phyloP scores from a whole-genome alignment of 768 basidiomycete genomes.

The Pleurotus platypus region DNA sequence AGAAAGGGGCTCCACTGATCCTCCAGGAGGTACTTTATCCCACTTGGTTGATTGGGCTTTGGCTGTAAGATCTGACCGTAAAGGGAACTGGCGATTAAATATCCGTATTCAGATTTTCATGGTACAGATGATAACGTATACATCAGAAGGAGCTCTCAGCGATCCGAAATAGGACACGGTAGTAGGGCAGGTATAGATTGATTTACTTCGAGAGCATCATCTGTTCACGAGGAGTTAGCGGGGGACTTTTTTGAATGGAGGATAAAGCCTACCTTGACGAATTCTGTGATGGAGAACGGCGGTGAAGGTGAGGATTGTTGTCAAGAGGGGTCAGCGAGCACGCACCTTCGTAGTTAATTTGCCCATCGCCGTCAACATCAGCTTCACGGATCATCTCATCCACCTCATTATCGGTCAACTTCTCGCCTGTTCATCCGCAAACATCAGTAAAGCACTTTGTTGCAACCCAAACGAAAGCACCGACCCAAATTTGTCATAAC shows the following conservation, averaged over 20 bases:
- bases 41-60: too few species aligned
- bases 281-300: slow-evolving; percentile 18
- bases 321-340: slow-evolving; percentile 5
- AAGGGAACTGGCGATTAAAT: neutral
- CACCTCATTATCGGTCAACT: slow-evolving; percentile 27
- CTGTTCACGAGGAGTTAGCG: slow-evolving; percentile 12
- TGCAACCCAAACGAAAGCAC: neutral
- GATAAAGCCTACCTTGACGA: slow-evolving; percentile 22
- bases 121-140: neutral
- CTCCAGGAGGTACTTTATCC: too few species aligned
- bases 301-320: neutral
- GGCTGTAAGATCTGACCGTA: neutral
- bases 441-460: neutral
- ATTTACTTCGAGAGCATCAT: slow-evolving; percentile 30
- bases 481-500: slow-evolving; percentile 24
- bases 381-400: slow-evolving; percentile 43
- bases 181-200: neutral
- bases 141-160: neutral
- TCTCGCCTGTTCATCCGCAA: slow-evolving; percentile 20
- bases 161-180: neutral
- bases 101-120: neutral
- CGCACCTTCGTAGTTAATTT: slow-evolving; percentile 71
- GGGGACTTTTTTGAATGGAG: neutral
- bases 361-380: slow-evolving; percentile 78
- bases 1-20: too few species aligned